phyloP scores from a whole-genome alignment of 176 grass and related monocot species.

The Thinopyrum elongatum region DNA sequence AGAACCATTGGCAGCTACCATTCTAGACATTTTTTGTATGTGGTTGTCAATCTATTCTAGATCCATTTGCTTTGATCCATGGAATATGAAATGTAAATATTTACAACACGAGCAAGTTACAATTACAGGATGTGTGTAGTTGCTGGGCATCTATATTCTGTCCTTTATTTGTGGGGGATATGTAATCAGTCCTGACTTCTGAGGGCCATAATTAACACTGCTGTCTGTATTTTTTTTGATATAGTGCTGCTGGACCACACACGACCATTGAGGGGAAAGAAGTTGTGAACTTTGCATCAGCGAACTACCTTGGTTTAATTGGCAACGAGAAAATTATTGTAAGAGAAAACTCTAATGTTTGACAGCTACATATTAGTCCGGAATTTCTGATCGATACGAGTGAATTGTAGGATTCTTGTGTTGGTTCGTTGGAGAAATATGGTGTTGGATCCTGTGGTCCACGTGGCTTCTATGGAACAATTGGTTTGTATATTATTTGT shows the following conservation, averaged over 20 bases:
- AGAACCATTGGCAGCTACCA: not conserved
- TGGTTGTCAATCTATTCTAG: not conserved
- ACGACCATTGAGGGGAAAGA: slow-evolving; percentile 83
- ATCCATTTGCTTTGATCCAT: slow-evolving; percentile 13
- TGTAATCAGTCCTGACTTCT: slow-evolving; percentile 7
- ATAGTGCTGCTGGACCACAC: slow-evolving; percentile 82
- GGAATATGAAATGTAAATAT: not conserved
- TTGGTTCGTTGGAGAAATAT: slow-evolving; percentile 94
- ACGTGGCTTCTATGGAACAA: slow-evolving; percentile 94
- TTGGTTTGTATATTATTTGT: slow-evolving; percentile 55
- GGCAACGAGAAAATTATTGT: slow-evolving; percentile 90
- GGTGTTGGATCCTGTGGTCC: slow-evolving; percentile 97
- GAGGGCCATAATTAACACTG: slow-evolving; percentile 14
- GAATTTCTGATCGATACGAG: slow-evolving; percentile 25
- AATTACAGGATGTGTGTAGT: slow-evolving; percentile 21
- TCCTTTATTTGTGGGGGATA: not conserved
- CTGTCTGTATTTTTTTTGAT: slow-evolving; percentile 20
- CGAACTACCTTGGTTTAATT: slow-evolving; percentile 94
- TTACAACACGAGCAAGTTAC: not conserved
- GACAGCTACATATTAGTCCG: not conserved
- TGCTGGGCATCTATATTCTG: not conserved
- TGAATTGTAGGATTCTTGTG: slow-evolving; percentile 67
- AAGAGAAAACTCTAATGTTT: slow-evolving; percentile 41
- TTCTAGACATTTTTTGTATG: not conserved
- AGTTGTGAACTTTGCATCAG: slow-evolving; percentile 92